Conservation (phyloP, 2,329 filamentous ascomycete species). For the Clarireedia paspali region DNA sequence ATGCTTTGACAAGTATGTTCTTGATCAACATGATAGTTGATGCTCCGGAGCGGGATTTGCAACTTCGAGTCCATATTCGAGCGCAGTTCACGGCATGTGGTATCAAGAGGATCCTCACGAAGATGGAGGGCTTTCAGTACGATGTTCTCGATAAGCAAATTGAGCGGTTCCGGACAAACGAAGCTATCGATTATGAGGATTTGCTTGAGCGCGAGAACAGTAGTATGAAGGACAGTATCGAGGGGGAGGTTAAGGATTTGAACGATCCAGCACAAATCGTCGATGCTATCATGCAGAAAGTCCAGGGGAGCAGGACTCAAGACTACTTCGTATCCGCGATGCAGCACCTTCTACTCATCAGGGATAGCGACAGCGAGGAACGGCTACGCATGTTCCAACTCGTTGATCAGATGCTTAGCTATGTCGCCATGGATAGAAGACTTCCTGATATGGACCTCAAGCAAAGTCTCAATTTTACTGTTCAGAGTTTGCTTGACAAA, state of each 20-base stretch:
- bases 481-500: constrained; percentile 90
- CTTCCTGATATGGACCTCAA: constrained; percentile 96
- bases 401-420: constrained; percentile 97
- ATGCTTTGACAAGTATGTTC: constrained; percentile 88
- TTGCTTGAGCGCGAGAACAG: constrained; percentile 86
- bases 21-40: constrained; percentile 96
- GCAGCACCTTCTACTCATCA: constrained; percentile 88
- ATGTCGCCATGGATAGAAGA: constrained; percentile 95
- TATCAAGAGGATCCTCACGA: constrained; percentile 85
- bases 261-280: constrained; percentile 90
- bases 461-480: constrained; percentile 94
- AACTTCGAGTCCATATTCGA: constrained; percentile 86
- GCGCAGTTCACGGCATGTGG: constrained; percentile 95
- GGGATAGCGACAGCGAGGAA: constrained; percentile 87
- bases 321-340: constrained; percentile 95
- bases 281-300: constrained; percentile 80
- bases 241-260: constrained; percentile 73
- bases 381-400: constrained; percentile 93
- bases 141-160: constrained; percentile 98
- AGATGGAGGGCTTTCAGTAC: constrained; percentile 98
- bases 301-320: constrained; percentile 76
- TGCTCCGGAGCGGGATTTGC: constrained; percentile 79
- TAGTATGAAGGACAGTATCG: constrained; percentile 72
- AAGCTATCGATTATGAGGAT: constrained; percentile 97
- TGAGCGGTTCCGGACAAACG: constrained; percentile 85